Conservation (phyloP, 1,139 yeast genomes). For the Debaryomyces subglobosus region DNA sequence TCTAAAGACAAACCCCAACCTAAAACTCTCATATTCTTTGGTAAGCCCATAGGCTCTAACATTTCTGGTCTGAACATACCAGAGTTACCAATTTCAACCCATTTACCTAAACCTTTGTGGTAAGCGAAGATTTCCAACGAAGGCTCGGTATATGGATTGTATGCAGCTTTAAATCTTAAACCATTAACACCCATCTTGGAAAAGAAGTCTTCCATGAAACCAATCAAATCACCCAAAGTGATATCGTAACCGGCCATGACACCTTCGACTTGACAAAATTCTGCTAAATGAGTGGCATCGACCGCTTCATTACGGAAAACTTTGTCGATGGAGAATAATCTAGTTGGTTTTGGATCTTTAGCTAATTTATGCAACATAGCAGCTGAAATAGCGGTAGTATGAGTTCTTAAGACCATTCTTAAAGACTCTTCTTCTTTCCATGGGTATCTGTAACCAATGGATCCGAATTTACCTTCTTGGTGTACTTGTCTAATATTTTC, state of each 20-base stretch:
- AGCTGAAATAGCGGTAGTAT: conserved; percentile 93
- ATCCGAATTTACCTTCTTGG: conserved; percentile 87
- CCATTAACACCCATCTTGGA: conserved; percentile 96
- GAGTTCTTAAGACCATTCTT: conserved; percentile 93
- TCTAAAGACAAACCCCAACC: conserved; percentile 98
- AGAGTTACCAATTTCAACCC: conserved; percentile 99
- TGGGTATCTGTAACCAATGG: conserved; percentile 97
- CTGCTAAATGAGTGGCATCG: conserved; percentile 99
- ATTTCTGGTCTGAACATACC: conserved; percentile 99
- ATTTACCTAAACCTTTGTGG: conserved; percentile 91
- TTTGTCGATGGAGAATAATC: conserved; percentile 94
- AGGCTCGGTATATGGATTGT: conserved; percentile 99
- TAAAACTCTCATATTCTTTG: conserved; percentile 87
- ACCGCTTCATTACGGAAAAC: conserved; percentile 99
- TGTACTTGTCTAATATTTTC: conserved; percentile 81
- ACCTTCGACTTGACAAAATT: conserved; percentile 99
- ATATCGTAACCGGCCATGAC: conserved; percentile 95
- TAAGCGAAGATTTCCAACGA: conserved; percentile 96
- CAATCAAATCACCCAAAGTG: conserved; percentile 94
- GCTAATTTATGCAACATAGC: conserved; percentile 87
- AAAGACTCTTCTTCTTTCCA: conserved; percentile 93
- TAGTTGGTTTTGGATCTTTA: conserved; percentile 83
- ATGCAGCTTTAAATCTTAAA: conserved; percentile 96
- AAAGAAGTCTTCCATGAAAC: conserved; percentile 98
- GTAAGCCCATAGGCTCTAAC: conserved; percentile 98